Conservation (phyloP, 768 basidiomycete genomes). For the Gymnopilus dilepis region DNA sequence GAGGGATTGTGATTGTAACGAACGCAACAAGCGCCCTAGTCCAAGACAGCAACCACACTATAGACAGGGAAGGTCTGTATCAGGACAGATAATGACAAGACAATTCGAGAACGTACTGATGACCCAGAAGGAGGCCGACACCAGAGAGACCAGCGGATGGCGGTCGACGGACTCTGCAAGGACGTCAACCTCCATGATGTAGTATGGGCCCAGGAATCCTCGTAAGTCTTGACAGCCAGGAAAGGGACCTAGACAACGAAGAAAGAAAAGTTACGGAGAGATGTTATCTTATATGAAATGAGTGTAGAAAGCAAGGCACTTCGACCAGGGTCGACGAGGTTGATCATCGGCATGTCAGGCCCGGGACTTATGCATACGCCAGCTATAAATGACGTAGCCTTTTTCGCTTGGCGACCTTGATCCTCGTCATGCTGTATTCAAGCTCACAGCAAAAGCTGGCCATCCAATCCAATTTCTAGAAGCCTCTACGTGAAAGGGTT, state of each 20-base stretch:
- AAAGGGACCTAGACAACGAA: background rate
- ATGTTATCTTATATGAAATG: slow-evolving; percentile 14
- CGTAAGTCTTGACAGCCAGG: background rate
- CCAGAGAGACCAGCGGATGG: slow-evolving; percentile 77
- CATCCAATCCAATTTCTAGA: no score
- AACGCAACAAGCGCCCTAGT: slow-evolving; percentile 75
- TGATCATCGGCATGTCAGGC: slow-evolving; percentile 17
- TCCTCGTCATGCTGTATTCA: background rate
- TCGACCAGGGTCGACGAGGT: slow-evolving; percentile 10
- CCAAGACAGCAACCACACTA: slow-evolving; percentile 88
- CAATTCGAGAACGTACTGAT: slow-evolving; percentile 62
- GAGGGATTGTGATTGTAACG: slow-evolving; percentile 82
- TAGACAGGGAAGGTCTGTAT: background rate
- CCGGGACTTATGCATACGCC: slow-evolving; percentile 6
- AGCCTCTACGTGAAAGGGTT: no score
- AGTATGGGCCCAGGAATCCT: background rate
- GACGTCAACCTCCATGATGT: slow-evolving; percentile 43
- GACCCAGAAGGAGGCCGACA: slow-evolving; percentile 87
- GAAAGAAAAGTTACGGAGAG: background rate
- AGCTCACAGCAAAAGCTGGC: no score
- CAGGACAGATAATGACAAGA: background rate
- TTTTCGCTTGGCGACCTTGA: background rate
- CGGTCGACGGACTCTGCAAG: slow-evolving; percentile 42
- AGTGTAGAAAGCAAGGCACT: background rate
- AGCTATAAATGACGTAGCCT: slow-evolving; percentile 15